Percentiles rank a stretch among this genome's conserved stretches.
Evolutionary conservation across 768 basidiomycete genomes (phyloP).

Genomic region (Gloeopeniophorella convolvens): DNA sequence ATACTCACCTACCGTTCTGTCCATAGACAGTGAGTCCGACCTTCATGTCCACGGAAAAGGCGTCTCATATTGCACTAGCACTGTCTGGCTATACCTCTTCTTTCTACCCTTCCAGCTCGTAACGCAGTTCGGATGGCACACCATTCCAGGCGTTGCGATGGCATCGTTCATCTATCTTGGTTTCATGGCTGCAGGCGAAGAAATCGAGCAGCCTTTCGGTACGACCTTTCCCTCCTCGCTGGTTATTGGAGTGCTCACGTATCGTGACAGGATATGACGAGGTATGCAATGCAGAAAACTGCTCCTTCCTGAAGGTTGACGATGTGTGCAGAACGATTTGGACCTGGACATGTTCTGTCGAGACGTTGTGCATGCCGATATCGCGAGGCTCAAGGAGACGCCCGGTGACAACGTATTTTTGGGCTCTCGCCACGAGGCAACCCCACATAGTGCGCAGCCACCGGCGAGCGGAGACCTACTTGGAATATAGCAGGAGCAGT

Average conservation of each 20-base stretch:
- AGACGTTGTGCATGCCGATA: slow-evolving; percentile 49
- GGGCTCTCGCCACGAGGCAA: slow-evolving; percentile 24
- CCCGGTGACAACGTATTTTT: slow-evolving; percentile 46
- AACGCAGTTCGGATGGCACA: slow-evolving; percentile 52
- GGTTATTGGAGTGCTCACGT: neutral
- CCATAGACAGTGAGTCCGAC: slow-evolving; percentile 25
- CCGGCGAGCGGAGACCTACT: slow-evolving; percentile 1
- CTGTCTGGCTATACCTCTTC: slow-evolving; percentile 69
- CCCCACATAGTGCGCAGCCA: neutral
- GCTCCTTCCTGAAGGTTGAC: neutral
- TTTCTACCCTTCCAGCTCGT: slow-evolving; percentile 74
- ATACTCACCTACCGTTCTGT: neutral
- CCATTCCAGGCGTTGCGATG: slow-evolving; percentile 58
- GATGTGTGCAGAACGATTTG: slow-evolving; percentile 49
- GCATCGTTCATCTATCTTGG: slow-evolving; percentile 72
- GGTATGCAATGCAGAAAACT: slow-evolving; percentile 28
- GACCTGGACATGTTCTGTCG: slow-evolving; percentile 61
- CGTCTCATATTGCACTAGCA: slow-evolving; percentile 28
- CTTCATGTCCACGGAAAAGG: neutral
- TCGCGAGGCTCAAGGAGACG: slow-evolving; percentile 46
- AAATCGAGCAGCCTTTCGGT: slow-evolving; percentile 67
- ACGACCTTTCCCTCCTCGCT: slow-evolving; percentile 18
- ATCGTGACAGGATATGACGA: slow-evolving; percentile 48
- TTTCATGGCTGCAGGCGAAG: slow-evolving; percentile 65
- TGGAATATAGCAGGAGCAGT: slow-evolving; percentile 5